Percentiles rank a stretch among this genome's conserved stretches.
These are phyloP conservation scores for Globisporangium sylvaticum DNA, from an alignment of 352 stramenopile species.

Conservation along the genomic window DNA sequence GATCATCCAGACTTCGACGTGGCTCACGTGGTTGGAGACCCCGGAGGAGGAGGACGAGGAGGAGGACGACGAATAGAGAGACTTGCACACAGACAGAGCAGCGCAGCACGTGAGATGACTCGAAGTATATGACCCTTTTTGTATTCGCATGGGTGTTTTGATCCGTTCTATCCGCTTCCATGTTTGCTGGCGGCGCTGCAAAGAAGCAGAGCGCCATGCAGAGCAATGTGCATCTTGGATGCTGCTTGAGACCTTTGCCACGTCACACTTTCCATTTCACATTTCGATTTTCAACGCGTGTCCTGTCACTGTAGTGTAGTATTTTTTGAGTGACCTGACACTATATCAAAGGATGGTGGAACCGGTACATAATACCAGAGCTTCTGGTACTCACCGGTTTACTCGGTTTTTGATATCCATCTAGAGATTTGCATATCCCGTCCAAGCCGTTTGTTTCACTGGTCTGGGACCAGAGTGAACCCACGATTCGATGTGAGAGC, in stretches of 20 bases:
- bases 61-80: slow-evolving; percentile 69
- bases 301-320: no score
- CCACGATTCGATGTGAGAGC: not conserved
- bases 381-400: not conserved
- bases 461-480: not conserved
- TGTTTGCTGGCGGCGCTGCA: not conserved
- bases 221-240: not conserved
- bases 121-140: not conserved
- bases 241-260: not conserved
- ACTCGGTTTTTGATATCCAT: not conserved
- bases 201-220: not conserved
- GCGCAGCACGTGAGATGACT: not conserved
- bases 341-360: not conserved
- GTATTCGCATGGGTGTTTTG: not conserved
- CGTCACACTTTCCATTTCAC: not conserved
- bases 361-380: not conserved
- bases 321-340: no score
- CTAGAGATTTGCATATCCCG: not conserved
- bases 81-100: slow-evolving; percentile 13
- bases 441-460: not conserved
- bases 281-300: no score
- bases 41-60: slow-evolving; percentile 68
- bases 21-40: slow-evolving; percentile 82
- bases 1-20: slow-evolving; percentile 77
- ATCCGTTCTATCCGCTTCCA: not conserved